Evolutionary conservation across 768 basidiomycete genomes (phyloP), one percentile per base, ranked within the genome.

Genomic region (Panellus pusillus): DNA sequence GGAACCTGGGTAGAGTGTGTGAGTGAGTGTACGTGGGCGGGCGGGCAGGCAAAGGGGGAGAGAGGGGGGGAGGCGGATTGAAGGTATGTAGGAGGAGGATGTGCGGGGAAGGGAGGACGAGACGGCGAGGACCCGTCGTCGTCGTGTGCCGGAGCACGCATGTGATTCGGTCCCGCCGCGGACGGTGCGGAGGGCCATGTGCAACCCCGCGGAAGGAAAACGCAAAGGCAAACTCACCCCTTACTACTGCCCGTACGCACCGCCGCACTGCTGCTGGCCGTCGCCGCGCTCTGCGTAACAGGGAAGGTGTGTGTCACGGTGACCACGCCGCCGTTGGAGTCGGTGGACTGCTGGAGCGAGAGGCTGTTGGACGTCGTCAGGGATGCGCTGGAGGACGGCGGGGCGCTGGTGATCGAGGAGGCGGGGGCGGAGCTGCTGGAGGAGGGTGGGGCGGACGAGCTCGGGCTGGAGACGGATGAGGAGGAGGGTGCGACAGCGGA

Each of bases 1-100:
- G 76, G 66, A 82, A 82, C 39, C 79, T 78, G 57, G 13, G 29
- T 38, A 38, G 12, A 12, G n/a, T n/a, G 46, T 32, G 13, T 55
- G 48, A 50, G 54, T 27, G 38, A 14, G 44, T 20, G 39, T 29
- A 15, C 9, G 9, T 3, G 19, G 15, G 1, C 1, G 8, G 18
- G 8, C 4, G 37, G 12, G 35, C 1, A n/a, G 38, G 14, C 15
- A 27, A 24, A 17, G 38, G 40, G 27, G n/a, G 17, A 14, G 28
- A 28, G 19, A 38, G 24, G 24, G 20, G 20, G n/a, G 5, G 36
- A n/a, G 18, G n/a, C n/a, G n/a, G n/a, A n/a, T n/a, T n/a, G n/a
- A n/a, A n/a, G 2, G 32, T 19, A 36, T 15, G 17, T 29, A 15
- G 15, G 13, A 9, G 15, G 15, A 18, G 37, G 20, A 3, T 31